Evolutionary conservation across 441 rosid genomes (phyloP).

Genomic region (Populus trichocarpa): DNA sequence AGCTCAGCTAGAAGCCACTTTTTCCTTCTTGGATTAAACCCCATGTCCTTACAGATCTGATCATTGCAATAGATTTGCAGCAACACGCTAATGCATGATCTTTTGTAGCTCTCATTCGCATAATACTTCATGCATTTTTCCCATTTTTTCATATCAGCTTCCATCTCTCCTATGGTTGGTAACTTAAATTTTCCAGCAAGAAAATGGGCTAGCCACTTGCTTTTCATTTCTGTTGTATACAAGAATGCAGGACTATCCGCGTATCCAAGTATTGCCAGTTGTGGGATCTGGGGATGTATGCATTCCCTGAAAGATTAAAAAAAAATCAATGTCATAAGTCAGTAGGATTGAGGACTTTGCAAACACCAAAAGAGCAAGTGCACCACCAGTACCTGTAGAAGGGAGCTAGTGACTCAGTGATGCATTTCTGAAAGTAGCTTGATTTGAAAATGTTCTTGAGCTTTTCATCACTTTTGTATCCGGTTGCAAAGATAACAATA

Average conservation of each 20-base stretch:
- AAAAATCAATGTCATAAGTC: not conserved
- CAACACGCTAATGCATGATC: constrained; percentile 21
- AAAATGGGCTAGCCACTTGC: constrained; percentile 40
- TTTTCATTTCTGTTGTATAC: constrained; percentile 34
- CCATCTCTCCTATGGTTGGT: constrained; percentile 38
- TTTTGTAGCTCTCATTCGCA: constrained; percentile 18
- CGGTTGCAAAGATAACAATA: constrained; percentile 49
- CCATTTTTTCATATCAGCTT: constrained; percentile 29
- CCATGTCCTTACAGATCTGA: constrained; percentile 41
- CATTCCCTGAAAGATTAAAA: constrained; percentile 30
- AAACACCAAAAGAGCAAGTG: not conserved
- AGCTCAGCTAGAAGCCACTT: constrained; percentile 28
- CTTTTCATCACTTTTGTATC: constrained; percentile 45
- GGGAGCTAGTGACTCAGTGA: constrained; percentile 38
- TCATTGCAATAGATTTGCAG: constrained; percentile 40
- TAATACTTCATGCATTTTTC: constrained; percentile 23
- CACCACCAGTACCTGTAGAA: constrained; percentile 39
- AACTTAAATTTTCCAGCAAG: constrained; percentile 33
- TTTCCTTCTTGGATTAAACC: constrained; percentile 36
- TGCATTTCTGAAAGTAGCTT: constrained; percentile 22
- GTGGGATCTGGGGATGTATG: constrained; percentile 42
- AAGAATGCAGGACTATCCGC: constrained; percentile 28
- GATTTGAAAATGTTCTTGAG: constrained; percentile 38
- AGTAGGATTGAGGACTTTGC: not conserved
- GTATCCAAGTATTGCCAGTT: constrained; percentile 39